These are phyloP conservation scores for Parastagonospora avenae DNA, from an alignment of 2,329 filamentous ascomycete species.

Conservation along the genomic window DNA sequence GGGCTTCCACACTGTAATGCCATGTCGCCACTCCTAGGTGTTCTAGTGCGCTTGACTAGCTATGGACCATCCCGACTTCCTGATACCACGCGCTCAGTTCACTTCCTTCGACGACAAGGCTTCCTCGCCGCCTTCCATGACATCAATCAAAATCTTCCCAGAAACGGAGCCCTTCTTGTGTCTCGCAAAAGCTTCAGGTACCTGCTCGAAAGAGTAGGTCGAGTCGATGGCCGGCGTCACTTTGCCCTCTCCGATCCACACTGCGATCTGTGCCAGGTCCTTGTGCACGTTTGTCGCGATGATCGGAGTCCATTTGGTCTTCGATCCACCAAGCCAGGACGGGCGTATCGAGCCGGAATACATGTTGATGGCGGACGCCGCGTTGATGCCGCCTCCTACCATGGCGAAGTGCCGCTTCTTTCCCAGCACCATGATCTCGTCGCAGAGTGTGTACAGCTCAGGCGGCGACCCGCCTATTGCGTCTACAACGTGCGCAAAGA, in stretches of 20 bases:
- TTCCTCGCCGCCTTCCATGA: not conserved
- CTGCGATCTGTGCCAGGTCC: conserved; percentile 56
- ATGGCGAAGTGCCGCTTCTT: not conserved
- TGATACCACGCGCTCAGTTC: not conserved
- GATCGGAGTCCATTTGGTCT: conserved; percentile 28
- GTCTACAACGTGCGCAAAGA: conserved; percentile 61
- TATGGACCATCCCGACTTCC: too few species aligned
- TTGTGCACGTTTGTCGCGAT: conserved; percentile 32
- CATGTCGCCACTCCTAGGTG: too few species aligned
- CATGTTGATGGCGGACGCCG: too few species aligned
- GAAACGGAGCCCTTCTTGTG: conserved; percentile 58
- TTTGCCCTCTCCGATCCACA: conserved; percentile 62
- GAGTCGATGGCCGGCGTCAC: conserved; percentile 61
- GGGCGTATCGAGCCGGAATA: too few species aligned
- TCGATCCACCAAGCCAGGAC: too few species aligned
- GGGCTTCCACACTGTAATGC: too few species aligned
- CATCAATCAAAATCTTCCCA: conserved; percentile 60
- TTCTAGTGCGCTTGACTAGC: too few species aligned
- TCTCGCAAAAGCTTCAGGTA: conserved; percentile 59
- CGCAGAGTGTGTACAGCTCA: conserved; percentile 23
- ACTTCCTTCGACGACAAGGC: not conserved
- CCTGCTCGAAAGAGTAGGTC: conserved; percentile 59
- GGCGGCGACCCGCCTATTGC: conserved; percentile 57
- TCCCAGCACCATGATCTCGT: not conserved
- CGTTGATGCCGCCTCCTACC: not conserved